Evolutionary conservation across 2,329 filamentous ascomycete genomes (phyloP).

Genomic region (Fusarium continuum): DNA sequence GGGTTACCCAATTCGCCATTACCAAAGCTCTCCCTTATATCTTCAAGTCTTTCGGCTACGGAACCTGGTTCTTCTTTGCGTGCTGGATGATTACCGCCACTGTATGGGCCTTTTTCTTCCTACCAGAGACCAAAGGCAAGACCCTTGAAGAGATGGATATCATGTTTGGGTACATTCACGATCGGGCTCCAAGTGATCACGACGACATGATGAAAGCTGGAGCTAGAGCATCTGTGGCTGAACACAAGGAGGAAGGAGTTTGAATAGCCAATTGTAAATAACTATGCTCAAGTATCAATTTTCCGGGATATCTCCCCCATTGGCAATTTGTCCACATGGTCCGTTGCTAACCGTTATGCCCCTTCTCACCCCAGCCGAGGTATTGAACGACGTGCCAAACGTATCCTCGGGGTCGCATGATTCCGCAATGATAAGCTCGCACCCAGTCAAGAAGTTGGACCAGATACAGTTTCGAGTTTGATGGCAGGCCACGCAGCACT

Average conservation of each 20-base stretch:
- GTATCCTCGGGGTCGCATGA: not conserved
- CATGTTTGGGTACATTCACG: constrained; percentile 44
- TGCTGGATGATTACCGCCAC: constrained; percentile 59
- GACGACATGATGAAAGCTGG: constrained; percentile 30
- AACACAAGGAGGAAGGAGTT: constrained; percentile 36
- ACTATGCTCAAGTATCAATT: not conserved
- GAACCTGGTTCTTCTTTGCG: constrained; percentile 67
- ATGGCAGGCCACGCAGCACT: not conserved
- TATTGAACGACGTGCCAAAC: not conserved
- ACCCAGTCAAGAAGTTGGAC: not conserved
- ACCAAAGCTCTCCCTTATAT: constrained; percentile 57
- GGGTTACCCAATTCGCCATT: constrained; percentile 54
- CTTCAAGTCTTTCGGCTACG: constrained; percentile 55
- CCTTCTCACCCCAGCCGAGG: not conserved
- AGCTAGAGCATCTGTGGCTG: constrained; percentile 24
- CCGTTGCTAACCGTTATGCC: not conserved
- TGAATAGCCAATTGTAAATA: not conserved
- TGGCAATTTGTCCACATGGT: not conserved
- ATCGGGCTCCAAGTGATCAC: constrained; percentile 21
- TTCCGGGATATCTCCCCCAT: not conserved
- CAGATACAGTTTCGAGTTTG: constrained; percentile 1
- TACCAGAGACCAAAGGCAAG: constrained; percentile 65
- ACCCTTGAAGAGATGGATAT: constrained; percentile 63
- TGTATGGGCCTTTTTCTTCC: constrained; percentile 60
- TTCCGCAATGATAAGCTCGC: not conserved